Percentiles rank a stretch among this genome's conserved stretches.
Conservation (phyloP, 2,329 filamentous ascomycete species). For the Chalaropsis ovoidea region DNA sequence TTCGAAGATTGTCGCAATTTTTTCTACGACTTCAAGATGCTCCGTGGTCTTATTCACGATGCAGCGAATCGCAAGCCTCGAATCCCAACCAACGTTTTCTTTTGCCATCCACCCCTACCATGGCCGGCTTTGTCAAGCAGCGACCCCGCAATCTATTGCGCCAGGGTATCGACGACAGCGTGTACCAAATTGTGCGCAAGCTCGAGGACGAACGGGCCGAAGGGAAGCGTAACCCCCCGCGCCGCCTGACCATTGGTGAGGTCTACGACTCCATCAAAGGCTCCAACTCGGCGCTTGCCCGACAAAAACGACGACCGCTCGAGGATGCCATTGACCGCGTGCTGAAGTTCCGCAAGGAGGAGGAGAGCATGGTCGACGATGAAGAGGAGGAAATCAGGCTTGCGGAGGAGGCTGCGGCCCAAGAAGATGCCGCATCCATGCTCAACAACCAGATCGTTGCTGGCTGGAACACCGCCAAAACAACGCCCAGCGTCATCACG, state of each 20-base stretch:
- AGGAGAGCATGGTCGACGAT: constrained; percentile 42
- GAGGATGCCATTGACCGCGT: constrained; percentile 81
- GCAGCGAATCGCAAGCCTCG: background rate
- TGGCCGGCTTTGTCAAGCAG: constrained; percentile 28
- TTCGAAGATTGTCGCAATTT: constrained; percentile 14
- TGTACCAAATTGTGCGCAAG: constrained; percentile 72
- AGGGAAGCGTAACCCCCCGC: constrained; percentile 29
- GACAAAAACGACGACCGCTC: constrained; percentile 69
- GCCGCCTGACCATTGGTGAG: constrained; percentile 44
- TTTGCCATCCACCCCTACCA: constrained; percentile 24
- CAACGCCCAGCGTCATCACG: constrained; percentile 25
- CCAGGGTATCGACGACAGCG: constrained; percentile 54
- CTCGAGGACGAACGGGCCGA: constrained; percentile 55
- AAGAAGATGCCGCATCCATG: constrained; percentile 31
- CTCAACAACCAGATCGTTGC: constrained; percentile 38
- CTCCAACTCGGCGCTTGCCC: constrained; percentile 78
- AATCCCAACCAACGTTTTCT: too few species aligned
- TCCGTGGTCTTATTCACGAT: background rate
- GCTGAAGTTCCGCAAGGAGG: constrained; percentile 60
- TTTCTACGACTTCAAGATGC: background rate
- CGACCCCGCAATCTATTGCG: constrained; percentile 32
- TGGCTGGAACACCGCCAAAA: constrained; percentile 32
- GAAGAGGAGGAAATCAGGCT: constrained; percentile 34
- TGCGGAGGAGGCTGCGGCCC: constrained; percentile 24
- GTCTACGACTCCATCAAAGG: constrained; percentile 72